Evolutionary conservation across 768 basidiomycete genomes (phyloP).

Genomic region (Termitomyces sp.): DNA sequence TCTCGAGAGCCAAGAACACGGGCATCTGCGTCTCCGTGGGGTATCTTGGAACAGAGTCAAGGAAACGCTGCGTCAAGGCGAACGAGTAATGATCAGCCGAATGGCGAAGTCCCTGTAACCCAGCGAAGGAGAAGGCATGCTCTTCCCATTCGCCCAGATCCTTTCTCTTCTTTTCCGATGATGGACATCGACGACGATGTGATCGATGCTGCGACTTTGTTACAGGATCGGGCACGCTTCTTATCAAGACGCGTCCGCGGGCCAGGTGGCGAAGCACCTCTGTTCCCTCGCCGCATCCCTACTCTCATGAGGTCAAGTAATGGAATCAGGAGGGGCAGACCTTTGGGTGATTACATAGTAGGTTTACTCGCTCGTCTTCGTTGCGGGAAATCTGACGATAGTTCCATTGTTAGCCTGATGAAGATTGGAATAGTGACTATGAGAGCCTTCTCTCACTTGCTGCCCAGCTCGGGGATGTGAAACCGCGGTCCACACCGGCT

Average conservation of each 20-base stretch:
- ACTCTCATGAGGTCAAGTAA: conserved; percentile 9
- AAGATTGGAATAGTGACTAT: conserved; percentile 73
- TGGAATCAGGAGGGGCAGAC: conserved; percentile 15
- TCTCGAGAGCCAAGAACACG: conserved; percentile 4
- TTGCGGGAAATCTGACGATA: conserved; percentile 5
- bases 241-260: conserved; percentile 7
- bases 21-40: conserved; percentile 10
- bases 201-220: neutral
- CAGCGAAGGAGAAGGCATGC: conserved; percentile 4
- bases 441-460: conserved; percentile 61
- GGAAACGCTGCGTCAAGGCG: neutral
- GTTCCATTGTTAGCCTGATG: conserved; percentile 52
- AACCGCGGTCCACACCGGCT: conserved; percentile 58
- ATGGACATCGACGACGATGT: conserved; percentile 6
- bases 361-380: conserved; percentile 17
- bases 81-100: neutral
- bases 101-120: neutral
- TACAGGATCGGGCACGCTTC: neutral
- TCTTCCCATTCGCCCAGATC: neutral
- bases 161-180: neutral
- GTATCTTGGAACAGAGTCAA: conserved; percentile 8
- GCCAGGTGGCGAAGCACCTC: conserved; percentile 7
- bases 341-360: conserved; percentile 50
- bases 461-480: conserved; percentile 61
- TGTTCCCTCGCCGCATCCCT: conserved; percentile 14